Base-by-base conservation (phyloP, 495 filamentous ascomycete genomes). In the Staphylotrichum longicolle region DNA sequence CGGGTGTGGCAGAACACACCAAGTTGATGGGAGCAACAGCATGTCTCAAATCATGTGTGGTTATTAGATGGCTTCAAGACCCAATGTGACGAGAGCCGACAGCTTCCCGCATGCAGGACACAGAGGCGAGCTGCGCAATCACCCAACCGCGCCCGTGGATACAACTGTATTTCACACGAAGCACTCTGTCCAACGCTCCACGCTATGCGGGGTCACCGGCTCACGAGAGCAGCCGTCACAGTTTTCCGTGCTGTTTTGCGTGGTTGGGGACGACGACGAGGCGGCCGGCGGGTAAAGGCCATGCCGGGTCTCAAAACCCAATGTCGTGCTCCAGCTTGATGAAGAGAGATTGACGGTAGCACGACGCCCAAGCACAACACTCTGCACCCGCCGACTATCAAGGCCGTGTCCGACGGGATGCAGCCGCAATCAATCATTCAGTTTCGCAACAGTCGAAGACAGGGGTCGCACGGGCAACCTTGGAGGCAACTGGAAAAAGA, bases 301-400 rank as follows among this genome's bases (percentile, higher is more conserved):
- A 39, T 54, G 54, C 40, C 40, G 5, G 42, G 34, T 6, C 7
- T 7, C 15, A 9, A 40, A 7, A 37, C 20, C 52, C 32, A 50
- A 54, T 30, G 12, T 30, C 53, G 59, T 60, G 63, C 58, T 33
- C 51, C 64, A 64, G 48, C 57, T 67, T 62, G 67, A 68, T 63
- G 67, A 67, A 66, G 57, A 56, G 47, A 66, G 57, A 64, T 64
- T 64, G 61, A 59, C 53, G 61, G 62, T 64, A 41, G 53, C 61
- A 64, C 47, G 39, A 49, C 20, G 62, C 34, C 56, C 30, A 20
- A 35, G 44, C 57, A 44, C 34, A 20, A 20, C 45, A 41, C 3
- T n/a, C 57, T 52, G 52, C 58, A 47, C 56, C 56, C 20, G 48
- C 35, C 37, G 32, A 59, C 30, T 62, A 63, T 61, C 56, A 57